A percentile compares a stretch with the other conserved stretches of the same genome.
phyloP scores from a whole-genome alignment of 2,329 filamentous ascomycete species.

The Coleophoma eucalyptorum region DNA sequence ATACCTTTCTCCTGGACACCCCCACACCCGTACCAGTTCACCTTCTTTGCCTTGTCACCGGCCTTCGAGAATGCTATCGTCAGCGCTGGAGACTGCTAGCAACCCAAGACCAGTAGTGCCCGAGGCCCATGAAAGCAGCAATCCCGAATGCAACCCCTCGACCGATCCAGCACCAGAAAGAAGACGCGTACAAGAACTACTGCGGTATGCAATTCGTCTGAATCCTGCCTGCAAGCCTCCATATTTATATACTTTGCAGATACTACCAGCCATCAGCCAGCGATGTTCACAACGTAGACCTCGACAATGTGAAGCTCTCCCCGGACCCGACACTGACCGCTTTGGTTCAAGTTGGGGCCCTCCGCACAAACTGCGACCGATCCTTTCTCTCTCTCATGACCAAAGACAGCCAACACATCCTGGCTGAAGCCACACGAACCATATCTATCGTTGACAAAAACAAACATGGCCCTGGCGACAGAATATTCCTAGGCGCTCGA shows the following conservation, averaged over 20 bases:
- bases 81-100: no score
- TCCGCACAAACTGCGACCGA: conserved; percentile 39
- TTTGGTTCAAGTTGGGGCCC: conserved; percentile 39
- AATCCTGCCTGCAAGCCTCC: no score
- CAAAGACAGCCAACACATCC: background rate
- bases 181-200: conserved; percentile 1
- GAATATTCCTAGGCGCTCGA: background rate
- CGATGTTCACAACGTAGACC: background rate
- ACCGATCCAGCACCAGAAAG: background rate
- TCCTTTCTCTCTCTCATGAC: conserved; percentile 32
- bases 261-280: background rate
- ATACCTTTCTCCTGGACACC: no score
- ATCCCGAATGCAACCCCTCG: no score
- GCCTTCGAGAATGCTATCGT: no score
- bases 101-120: no score
- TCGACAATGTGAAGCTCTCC: background rate
- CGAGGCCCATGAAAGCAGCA: no score
- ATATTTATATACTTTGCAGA: background rate
- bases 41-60: no score
- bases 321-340: conserved; percentile 34
- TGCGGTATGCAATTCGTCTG: background rate
- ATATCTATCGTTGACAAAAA: background rate
- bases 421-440: background rate
- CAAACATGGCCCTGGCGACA: background rate
- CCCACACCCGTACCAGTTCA: no score